phyloP scores from a whole-genome alignment of 73 alveolate species.

The Paramecium pentaurelia region DNA sequence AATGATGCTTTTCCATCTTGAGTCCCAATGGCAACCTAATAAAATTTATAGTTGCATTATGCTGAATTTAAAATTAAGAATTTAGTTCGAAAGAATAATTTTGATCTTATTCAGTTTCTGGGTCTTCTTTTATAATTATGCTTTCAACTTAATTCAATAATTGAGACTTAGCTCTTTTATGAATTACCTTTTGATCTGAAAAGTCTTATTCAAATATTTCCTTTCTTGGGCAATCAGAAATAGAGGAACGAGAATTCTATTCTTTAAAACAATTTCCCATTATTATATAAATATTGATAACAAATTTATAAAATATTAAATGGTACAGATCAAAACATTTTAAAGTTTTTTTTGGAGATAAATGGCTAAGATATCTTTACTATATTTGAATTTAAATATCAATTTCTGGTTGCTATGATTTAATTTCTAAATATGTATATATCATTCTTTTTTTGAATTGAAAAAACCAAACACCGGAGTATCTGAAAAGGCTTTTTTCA shows the following conservation, averaged over 20 bases:
- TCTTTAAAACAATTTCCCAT: constrained; percentile 4
- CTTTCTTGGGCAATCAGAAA: background rate
- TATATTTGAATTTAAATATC: background rate
- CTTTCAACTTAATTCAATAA: background rate
- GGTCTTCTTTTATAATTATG: background rate
- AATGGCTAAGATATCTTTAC: background rate
- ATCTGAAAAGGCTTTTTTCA: constrained; percentile 2
- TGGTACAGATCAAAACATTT: background rate
- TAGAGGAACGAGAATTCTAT: background rate
- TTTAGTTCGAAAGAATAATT: background rate
- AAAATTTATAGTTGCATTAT: background rate
- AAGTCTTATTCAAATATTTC: background rate
- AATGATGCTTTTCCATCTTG: background rate
- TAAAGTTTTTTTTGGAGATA: background rate
- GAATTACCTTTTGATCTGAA: background rate
- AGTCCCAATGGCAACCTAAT: background rate
- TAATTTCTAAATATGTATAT: background rate
- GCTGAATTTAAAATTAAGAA: background rate
- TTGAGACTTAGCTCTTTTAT: background rate
- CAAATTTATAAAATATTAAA: background rate
- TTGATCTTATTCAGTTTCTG: background rate
- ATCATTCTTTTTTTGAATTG: background rate
- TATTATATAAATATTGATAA: background rate
- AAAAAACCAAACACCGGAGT: background rate
- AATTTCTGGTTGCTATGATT: background rate